Evolutionary conservation across 2,329 filamentous ascomycete species (phyloP).

Genomic region (Alternaria solani): DNA sequence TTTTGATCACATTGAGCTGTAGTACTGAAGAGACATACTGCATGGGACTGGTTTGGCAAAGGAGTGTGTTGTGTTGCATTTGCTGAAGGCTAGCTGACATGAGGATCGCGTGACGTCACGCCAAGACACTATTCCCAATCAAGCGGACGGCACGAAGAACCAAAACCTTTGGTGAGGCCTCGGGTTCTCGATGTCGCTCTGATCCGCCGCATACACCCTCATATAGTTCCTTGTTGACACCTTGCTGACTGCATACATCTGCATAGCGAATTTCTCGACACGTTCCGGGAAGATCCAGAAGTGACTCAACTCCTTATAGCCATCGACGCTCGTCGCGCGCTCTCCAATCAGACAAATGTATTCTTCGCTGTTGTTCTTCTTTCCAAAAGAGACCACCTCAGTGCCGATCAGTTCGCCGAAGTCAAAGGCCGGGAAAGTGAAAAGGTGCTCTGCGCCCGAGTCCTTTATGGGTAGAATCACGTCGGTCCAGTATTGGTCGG

Average conservation of each 20-base stretch:
- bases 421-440: constrained; percentile 1
- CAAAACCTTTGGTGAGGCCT: constrained; percentile 1
- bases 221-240: neutral
- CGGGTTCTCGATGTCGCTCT: neutral
- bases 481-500: neutral
- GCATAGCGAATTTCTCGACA: neutral
- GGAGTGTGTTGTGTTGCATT: neutral
- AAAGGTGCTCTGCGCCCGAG: neutral
- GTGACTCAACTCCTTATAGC: neutral
- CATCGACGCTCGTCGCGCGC: neutral
- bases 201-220: neutral
- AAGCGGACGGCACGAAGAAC: neutral
- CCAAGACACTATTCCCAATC: neutral
- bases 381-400: neutral
- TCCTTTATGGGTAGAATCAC: neutral
- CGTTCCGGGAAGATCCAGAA: constrained; percentile 1
- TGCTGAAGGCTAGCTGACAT: neutral
- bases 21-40: rapidly evolving
- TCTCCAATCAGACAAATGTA: neutral
- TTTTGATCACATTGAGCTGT: neutral
- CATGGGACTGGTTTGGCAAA: neutral
- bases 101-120: neutral
- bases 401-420: neutral
- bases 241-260: constrained; percentile 1
- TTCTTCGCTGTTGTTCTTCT: neutral